Conservation (phyloP, 169 alveolate genomes). For the Eimeria brunetti region DNA sequence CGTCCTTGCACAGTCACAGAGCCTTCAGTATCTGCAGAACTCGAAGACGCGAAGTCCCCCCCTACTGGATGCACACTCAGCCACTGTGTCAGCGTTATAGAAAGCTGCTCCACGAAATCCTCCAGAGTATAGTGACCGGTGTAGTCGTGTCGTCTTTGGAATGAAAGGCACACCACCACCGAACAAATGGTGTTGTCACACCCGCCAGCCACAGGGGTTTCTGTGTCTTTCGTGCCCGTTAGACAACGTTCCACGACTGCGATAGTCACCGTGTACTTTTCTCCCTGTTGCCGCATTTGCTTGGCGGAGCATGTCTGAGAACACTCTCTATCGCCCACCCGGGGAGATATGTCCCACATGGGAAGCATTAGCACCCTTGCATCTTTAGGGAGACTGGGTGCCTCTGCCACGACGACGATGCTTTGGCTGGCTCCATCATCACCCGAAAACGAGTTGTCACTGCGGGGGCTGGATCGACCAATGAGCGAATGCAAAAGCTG, state of each 20-base stretch:
- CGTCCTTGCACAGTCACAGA: not conserved
- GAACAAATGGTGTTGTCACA: not conserved
- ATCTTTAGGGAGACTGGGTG: not conserved
- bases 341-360: conserved; percentile 21
- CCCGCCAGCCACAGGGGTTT: not conserved
- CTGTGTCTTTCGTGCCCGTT: not conserved
- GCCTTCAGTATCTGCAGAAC: not conserved
- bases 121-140: not conserved
- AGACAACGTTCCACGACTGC: not conserved
- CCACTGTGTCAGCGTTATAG: conserved; percentile 3
- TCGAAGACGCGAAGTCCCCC: not conserved
- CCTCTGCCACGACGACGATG: conserved; percentile 42
- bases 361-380: conserved; percentile 65
- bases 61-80: not conserved
- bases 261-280: not conserved
- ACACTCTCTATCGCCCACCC: not conserved
- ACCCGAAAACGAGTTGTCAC: not conserved
- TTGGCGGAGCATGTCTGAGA: not conserved
- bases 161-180: conserved; percentile 15
- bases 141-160: not conserved
- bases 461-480: not conserved
- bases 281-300: not conserved
- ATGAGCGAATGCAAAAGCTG: not conserved
- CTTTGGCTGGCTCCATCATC: not conserved
- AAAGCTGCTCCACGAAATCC: conserved; percentile 2